phyloP scores from a whole-genome alignment of 2,329 filamentous ascomycete species.

The Fusarium liriodendri region DNA sequence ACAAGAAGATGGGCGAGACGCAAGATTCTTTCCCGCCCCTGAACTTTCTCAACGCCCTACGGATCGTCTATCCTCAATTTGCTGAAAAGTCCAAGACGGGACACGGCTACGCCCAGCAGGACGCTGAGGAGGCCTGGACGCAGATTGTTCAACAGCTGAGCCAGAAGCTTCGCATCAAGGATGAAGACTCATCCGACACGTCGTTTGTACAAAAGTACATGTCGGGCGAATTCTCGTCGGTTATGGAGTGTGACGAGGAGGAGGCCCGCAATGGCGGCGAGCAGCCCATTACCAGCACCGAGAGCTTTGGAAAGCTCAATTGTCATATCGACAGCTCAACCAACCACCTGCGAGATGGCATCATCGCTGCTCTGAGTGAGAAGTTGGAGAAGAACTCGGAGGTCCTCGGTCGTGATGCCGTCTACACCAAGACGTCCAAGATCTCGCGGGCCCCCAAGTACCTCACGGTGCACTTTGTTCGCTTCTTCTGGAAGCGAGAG shows the following conservation, averaged over 20 bases:
- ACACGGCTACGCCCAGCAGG: slow-evolving; percentile 93
- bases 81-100: slow-evolving; percentile 87
- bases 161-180: slow-evolving; percentile 78
- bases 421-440: slow-evolving; percentile 91
- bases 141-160: slow-evolving; percentile 89
- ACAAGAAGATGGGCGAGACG: slow-evolving; percentile 89
- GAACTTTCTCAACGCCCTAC: slow-evolving; percentile 83
- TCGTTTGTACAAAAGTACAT: slow-evolving; percentile 94
- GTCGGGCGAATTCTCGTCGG: slow-evolving; percentile 81
- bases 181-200: slow-evolving; percentile 60
- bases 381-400: slow-evolving; percentile 91
- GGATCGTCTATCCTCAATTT: slow-evolving; percentile 88
- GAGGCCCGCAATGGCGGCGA: slow-evolving; percentile 81
- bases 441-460: slow-evolving; percentile 94
- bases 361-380: slow-evolving; percentile 83
- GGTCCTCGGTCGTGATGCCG: slow-evolving; percentile 78
- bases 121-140: slow-evolving; percentile 98
- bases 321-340: slow-evolving; percentile 91
- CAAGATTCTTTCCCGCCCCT: slow-evolving; percentile 88
- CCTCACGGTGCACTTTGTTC: slow-evolving; percentile 95
- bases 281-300: slow-evolving; percentile 72
- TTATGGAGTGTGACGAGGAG: slow-evolving; percentile 85
- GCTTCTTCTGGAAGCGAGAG: slow-evolving; percentile 97
- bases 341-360: slow-evolving; percentile 92
- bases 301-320: slow-evolving; percentile 90